Evolutionary conservation across 108 stramenopile genomes (phyloP), one percentile per base, ranked within the genome.

Genomic region (Stephanodiscus minutulus): DNA sequence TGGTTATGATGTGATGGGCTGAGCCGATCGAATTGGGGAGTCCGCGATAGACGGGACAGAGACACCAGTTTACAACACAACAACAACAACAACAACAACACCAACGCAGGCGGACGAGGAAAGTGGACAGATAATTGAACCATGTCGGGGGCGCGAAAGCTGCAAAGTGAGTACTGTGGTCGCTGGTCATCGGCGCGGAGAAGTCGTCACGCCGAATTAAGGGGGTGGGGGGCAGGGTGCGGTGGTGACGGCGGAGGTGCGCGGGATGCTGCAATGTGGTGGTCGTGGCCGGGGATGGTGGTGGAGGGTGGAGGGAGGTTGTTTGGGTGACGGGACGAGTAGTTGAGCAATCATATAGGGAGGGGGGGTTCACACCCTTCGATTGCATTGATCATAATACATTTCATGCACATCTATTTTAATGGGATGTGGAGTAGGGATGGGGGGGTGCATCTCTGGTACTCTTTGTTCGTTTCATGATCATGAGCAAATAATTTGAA

Each of bases 141-240:
- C 65, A 66, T 66, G 65, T 66, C 65, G 29, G 52, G 52, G 24
- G 52, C 49, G 21, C 25, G 65, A 53, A 66, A 66, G 37, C 65
- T 66, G 12, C 65, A 66, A n/a, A 66, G 65, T 66, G 28, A 66
- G 65, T 66, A 7, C 49, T 65, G 18, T 36, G 11, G 27, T 53
- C 11, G 6, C 25, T 25, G 11, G 18, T 52, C 18, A 18, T 52
- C 50, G 50, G 6, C 22, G 22, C 18, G 50, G 50, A 44, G 15
- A 13, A 44, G 13, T 27, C 52, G 24, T 53, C 22, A 25, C 52
- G 25, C 25, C 2, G 50, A 24, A 5, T 5, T 8, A 41, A 12
- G 39, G 39, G 48, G 48, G 48, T n/a, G 48, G 48, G 10, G 20
- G 20, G 20, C 50, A 12, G 8, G 39, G 1, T 2, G 31, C 31